Evolutionary conservation across 1,284 basidiomycete genomes (phyloP).

Genomic region (Cryptococcus sp.): DNA sequence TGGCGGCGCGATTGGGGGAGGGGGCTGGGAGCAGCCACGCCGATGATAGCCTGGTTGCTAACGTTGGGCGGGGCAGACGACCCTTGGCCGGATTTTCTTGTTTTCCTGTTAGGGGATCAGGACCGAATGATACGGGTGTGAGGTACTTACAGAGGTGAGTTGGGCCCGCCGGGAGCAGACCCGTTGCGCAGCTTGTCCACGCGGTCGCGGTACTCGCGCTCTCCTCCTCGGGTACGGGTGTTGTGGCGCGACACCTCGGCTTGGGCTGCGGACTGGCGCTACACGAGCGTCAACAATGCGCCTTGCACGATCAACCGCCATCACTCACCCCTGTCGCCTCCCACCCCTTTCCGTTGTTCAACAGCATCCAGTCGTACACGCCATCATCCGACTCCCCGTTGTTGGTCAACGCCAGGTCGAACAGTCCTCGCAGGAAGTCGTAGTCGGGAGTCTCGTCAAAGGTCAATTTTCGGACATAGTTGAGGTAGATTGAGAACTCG

Average conservation of each 20-base stretch:
- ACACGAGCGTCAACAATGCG: slow-evolving; percentile 9
- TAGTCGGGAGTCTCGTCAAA: slow-evolving; percentile 97
- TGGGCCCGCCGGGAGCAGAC: slow-evolving; percentile 34
- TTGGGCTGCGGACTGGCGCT: slow-evolving; percentile 19
- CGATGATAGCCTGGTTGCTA: slow-evolving; percentile 49
- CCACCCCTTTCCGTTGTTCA: slow-evolving; percentile 92
- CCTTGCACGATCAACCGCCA: not conserved
- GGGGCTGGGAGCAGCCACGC: slow-evolving; percentile 44
- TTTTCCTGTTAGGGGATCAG: slow-evolving; percentile 19
- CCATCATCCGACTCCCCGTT: slow-evolving; percentile 83
- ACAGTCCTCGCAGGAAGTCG: slow-evolving; percentile 88
- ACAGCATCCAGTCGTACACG: slow-evolving; percentile 83
- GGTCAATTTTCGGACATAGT: slow-evolving; percentile 92
- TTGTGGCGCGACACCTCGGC: slow-evolving; percentile 36
- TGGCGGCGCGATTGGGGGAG: slow-evolving; percentile 44
- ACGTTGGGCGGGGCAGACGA: slow-evolving; percentile 44
- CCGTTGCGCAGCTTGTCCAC: slow-evolving; percentile 50
- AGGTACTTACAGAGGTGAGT: slow-evolving; percentile 38
- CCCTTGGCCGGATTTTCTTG: slow-evolving; percentile 38
- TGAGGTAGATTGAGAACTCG: slow-evolving; percentile 96
- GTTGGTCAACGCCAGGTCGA: slow-evolving; percentile 85
- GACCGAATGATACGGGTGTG: not conserved
- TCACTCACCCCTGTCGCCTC: slow-evolving; percentile 70
- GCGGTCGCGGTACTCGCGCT: slow-evolving; percentile 46
- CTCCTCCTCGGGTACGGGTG: slow-evolving; percentile 31